phyloP scores from a whole-genome alignment of 345 rosid genomes.

The Ceriops zippeliana region DNA sequence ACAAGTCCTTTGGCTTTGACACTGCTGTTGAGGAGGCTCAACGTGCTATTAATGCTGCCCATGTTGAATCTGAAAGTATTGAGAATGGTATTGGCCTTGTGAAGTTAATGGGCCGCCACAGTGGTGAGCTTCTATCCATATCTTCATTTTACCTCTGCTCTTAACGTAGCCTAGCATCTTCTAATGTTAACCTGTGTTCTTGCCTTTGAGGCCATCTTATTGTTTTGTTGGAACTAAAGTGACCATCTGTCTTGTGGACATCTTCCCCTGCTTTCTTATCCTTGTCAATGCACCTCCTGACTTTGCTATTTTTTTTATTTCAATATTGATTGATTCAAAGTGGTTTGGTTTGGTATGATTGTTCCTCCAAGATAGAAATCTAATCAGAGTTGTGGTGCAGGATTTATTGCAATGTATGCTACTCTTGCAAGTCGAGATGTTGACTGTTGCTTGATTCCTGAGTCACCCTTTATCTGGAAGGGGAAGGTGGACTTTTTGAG shows the following conservation, averaged over 20 bases:
- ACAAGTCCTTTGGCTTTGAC: slow-evolving; percentile 37
- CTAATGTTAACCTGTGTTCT: not conserved
- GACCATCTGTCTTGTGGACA: not conserved
- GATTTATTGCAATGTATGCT: slow-evolving; percentile 85
- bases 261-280: not conserved
- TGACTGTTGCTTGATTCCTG: slow-evolving; percentile 91
- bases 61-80: slow-evolving; percentile 29
- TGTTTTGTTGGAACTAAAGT: not conserved
- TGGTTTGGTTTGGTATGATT: not conserved
- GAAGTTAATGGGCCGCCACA: slow-evolving; percentile 36
- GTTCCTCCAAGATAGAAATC: not conserved
- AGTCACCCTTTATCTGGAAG: slow-evolving; percentile 85
- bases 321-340: not conserved
- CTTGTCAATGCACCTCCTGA: not conserved
- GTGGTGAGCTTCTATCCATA: slow-evolving; percentile 17
- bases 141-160: not conserved
- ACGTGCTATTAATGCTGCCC: slow-evolving; percentile 38
- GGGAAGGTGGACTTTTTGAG: slow-evolving; percentile 72
- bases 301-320: not conserved
- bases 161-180: not conserved
- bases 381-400: slow-evolving; percentile 31
- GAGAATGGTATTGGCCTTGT: slow-evolving; percentile 37
- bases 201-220: not conserved
- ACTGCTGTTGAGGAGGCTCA: slow-evolving; percentile 44
- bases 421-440: slow-evolving; percentile 92